Base-by-base conservation (phyloP, 192 early-diverging fungal species). In the Mortierella antarctica region DNA sequence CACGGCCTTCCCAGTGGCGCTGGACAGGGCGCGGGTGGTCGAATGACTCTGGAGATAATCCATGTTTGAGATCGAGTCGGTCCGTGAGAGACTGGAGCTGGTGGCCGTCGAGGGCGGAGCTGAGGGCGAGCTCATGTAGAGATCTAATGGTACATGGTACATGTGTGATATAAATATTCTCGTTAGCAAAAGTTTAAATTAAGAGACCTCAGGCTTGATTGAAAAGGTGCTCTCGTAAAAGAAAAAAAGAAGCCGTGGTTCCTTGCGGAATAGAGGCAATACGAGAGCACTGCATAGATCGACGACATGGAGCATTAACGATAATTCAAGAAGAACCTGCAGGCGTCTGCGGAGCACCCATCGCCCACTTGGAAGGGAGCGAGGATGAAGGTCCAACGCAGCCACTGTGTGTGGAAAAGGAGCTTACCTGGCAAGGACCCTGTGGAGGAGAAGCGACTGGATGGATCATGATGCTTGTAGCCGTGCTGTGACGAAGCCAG, bases 121-220 rank as follows among this genome's bases (percentile, higher is more conserved):
- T 14, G 54, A 47, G 41, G 65, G 41, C 14, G 65, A 67, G 70
- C 70, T 71, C 70, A 71, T 71, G 61, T 64, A 62, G 13, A 71
- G 39, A 56, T 73, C 71, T 73, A 73, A 31, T 31, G 31, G 31
- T 31, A 31, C 31, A 31, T 31, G 31, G 31, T 31, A 31, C 31
- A 31, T 31, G 31, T 31, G 31, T 31, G 31, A 31, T 31, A 44
- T 6, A 58, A 18, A 57, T 15, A 48, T 17, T 20, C 53, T 8
- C 53, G 21, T 55, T 31, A 31, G 31, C 31, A 31, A 31, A 31
- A 31, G 31, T 31, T 31, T 31, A 31, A 31, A 31, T 31, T 31
- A 31, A 31, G 31, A 31, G 31, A 31, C 31, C 31, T 31, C 31
- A 31, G 31, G 31, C 31, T 31, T 31, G 31, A 31, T 31, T 31